phyloP scores from a whole-genome alignment of 148 eudicot species.

The Dianthus caryophyllus region DNA sequence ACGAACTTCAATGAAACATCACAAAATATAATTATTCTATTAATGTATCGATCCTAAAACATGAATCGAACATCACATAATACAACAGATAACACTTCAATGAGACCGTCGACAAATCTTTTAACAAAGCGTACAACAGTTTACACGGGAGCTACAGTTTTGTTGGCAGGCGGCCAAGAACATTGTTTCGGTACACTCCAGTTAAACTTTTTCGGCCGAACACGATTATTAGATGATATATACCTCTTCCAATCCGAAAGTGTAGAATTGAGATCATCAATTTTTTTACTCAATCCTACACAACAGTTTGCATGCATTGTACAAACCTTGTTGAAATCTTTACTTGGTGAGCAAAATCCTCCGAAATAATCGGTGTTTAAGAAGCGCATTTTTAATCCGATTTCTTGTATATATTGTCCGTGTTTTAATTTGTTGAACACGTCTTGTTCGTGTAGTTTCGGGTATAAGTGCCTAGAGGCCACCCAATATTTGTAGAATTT shows the following conservation, averaged over 20 bases:
- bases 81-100: too few relatives aligned
- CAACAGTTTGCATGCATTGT: conserved; percentile 82
- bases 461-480: conserved; percentile 26
- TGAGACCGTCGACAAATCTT: too few relatives aligned
- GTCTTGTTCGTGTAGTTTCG: conserved; percentile 46
- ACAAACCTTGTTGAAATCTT: conserved; percentile 41
- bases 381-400: conserved; percentile 39
- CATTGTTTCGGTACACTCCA: conserved; percentile 48
- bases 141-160: too few relatives aligned
- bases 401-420: conserved; percentile 15
- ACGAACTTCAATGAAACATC: too few relatives aligned
- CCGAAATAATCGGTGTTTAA: conserved; percentile 46
- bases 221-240: conserved; percentile 15
- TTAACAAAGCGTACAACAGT: too few relatives aligned
- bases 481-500: conserved; percentile 46
- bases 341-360: conserved; percentile 58
- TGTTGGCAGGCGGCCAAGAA: background rate
- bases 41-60: too few relatives aligned
- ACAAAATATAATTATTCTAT: too few relatives aligned
- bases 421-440: conserved; percentile 42
- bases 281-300: conserved; percentile 37
- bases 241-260: conserved; percentile 53
- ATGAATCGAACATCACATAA: background rate
- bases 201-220: background rate
- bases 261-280: conserved; percentile 38